Base-by-base conservation (phyloP, 2,329 filamentous ascomycete species). In the Thielaviopsis ethacetica region DNA sequence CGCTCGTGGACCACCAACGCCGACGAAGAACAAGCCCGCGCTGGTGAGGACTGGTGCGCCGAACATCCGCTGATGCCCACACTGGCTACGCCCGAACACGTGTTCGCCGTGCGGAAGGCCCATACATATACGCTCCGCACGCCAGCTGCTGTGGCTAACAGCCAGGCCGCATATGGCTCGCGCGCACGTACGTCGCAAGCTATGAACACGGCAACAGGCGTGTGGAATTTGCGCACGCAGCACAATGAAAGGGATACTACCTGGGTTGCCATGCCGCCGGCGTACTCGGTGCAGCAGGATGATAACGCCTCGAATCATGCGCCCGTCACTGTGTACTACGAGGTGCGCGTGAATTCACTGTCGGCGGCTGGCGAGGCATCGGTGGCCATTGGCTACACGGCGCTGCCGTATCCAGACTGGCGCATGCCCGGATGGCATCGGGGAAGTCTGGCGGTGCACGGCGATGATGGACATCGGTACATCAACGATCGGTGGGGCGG, bases 361-460 rank as follows among this genome's bases (percentile, higher is more conserved):
- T 74, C 74, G 22, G 64, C 64, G 3, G 57, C 62, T 21, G 58
- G 62, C 21, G 75, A 78, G 60, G 70, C 76, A 56, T 72, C 70
- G 47, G 72, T 91, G 1, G 85, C 82, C 0, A 67, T 91, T 10
- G 88, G 88, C 10, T 89, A 83, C 68, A 72, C 79, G 0, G 86
- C 86, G 1, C 79, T 85, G 54, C 88, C 88, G 7, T 91, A 90
- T 66, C 88, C 88, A 6, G 75, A 78, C 0, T 91, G 88, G 73
- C 79, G 88, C 7, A 77, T 91, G 61, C 88, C 88, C 0, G 88
- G 88, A 1, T 91, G 87, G 88, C 85, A 93, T 67, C 78, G 87
- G 38, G 87, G 80, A 19, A 85, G 81, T 63, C 66, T 91, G 15
- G 88, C 76, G 1, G 81, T 91, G n/a, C 88, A 91, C 67, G 83